Percentiles rank a stretch among this genome's conserved stretches.
Evolutionary conservation across 768 basidiomycete species (phyloP).

Genomic region (Boletellus ananas): DNA sequence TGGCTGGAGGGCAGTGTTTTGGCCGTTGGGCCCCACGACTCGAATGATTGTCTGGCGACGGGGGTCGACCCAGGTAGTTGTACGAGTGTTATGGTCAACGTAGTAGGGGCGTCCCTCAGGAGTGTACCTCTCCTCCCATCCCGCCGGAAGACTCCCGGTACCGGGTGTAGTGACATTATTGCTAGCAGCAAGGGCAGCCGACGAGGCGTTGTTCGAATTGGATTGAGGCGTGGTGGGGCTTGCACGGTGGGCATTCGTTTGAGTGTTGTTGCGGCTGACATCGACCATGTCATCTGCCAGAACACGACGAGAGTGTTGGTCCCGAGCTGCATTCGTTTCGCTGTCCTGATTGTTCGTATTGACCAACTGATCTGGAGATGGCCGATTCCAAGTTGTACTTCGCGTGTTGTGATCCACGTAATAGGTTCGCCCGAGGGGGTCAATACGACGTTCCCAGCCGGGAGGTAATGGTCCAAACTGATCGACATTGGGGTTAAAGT

Average conservation of each 20-base stretch:
- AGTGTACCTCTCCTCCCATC: constrained; percentile 99
- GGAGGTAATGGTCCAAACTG: constrained; percentile 86
- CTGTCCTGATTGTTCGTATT: constrained; percentile 69
- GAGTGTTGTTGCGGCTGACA: constrained; percentile 46
- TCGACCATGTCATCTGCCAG: constrained; percentile 86
- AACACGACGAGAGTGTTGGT: constrained; percentile 80
- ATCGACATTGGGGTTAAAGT: constrained; percentile 94
- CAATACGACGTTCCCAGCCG: constrained; percentile 97
- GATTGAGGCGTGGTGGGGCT: constrained; percentile 32
- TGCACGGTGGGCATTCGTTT: constrained; percentile 40
- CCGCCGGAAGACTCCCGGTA: constrained; percentile 84
- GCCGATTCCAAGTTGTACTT: constrained; percentile 96
- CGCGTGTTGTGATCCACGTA: constrained; percentile 99
- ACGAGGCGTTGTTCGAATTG: constrained; percentile 32
- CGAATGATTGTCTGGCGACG: constrained; percentile 95
- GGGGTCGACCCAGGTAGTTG: constrained; percentile 99
- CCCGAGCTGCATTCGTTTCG: constrained; percentile 82
- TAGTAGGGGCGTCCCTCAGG: constrained; percentile 98
- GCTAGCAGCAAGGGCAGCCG: constrained; percentile 48
- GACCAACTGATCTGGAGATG: constrained; percentile 69
- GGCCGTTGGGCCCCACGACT: constrained; percentile 92
- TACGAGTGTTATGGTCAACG: constrained; percentile 98
- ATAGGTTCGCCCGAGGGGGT: constrained; percentile 93
- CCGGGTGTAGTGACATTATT: constrained; percentile 64
- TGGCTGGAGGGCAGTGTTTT: constrained; percentile 83